A percentile compares a stretch with the other conserved stretches of the same genome.
Evolutionary conservation across 345 rosid species (phyloP).

Genomic region (Sisymbrium altissimum): DNA sequence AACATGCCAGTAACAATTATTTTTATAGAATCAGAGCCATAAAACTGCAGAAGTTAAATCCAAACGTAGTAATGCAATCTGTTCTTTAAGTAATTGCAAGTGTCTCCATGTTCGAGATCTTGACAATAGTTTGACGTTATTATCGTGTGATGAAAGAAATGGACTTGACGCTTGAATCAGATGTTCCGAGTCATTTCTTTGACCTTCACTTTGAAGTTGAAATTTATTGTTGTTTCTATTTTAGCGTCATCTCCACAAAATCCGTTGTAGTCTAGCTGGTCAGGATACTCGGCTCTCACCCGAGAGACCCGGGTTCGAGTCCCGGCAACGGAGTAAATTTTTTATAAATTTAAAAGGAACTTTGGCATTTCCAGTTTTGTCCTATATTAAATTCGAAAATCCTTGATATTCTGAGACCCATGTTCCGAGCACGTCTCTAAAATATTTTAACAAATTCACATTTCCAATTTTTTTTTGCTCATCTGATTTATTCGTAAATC

Average conservation of each 20-base stretch:
- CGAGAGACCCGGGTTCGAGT: slow-evolving; percentile 66
- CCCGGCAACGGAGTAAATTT: slow-evolving; percentile 66
- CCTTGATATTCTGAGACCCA: neutral
- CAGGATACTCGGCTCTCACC: slow-evolving; percentile 81
- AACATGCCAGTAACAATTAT: too few relatives aligned
- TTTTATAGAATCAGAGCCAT: too few relatives aligned
- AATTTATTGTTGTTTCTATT: neutral
- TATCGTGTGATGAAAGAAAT: too few relatives aligned
- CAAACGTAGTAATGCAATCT: too few relatives aligned
- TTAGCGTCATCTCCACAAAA: too few relatives aligned
- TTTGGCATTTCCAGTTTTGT: neutral
- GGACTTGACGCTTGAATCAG: neutral
- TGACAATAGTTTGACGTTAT: too few relatives aligned
- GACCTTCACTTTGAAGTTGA: neutral
- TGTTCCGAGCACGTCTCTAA: neutral
- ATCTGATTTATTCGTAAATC: neutral
- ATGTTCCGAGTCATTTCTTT: neutral
- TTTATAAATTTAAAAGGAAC: neutral
- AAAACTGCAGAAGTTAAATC: too few relatives aligned
- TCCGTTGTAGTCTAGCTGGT: slow-evolving; percentile 50
- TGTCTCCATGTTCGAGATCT: too few relatives aligned
- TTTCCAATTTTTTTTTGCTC: neutral
- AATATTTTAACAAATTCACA: neutral
- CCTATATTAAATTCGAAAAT: neutral
- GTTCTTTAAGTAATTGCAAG: too few relatives aligned